These are phyloP conservation scores for Ceratocystis huliohia DNA, from an alignment of 2,329 filamentous ascomycete genomes.

Conservation along the genomic window DNA sequence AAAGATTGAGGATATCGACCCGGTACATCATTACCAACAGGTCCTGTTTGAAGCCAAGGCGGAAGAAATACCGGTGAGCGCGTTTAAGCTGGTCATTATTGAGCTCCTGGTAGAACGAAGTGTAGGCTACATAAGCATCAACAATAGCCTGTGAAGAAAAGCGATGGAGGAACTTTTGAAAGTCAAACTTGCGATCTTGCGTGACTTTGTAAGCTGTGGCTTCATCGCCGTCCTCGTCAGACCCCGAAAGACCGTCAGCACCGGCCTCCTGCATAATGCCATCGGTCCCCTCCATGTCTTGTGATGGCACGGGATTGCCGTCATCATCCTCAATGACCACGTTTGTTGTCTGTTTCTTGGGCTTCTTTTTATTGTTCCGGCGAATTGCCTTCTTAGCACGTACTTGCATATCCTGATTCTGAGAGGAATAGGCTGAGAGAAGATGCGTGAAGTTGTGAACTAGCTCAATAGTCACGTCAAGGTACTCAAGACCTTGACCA, in stretches of 20 bases:
- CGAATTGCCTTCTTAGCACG: slow-evolving; percentile 64
- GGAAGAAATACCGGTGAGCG: slow-evolving; percentile 85
- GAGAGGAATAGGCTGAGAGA: slow-evolving; percentile 84
- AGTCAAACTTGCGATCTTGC: slow-evolving; percentile 87
- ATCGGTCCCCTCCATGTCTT: slow-evolving; percentile 4
- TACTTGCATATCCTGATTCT: slow-evolving; percentile 87
- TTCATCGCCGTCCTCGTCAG: slow-evolving; percentile 49
- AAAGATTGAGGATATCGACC: slow-evolving; percentile 76
- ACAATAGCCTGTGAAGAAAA: slow-evolving; percentile 78
- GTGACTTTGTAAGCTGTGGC: slow-evolving; percentile 55
- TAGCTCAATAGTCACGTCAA: slow-evolving; percentile 84
- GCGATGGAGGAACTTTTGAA: slow-evolving; percentile 64
- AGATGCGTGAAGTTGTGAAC: slow-evolving; percentile 85
- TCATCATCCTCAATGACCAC: slow-evolving; percentile 16
- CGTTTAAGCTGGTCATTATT: slow-evolving; percentile 72
- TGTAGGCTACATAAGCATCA: slow-evolving; percentile 75
- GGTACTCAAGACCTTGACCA: slow-evolving; percentile 83
- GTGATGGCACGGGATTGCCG: slow-evolving; percentile 8
- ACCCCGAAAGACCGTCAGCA: slow-evolving; percentile 27
- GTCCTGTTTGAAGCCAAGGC: slow-evolving; percentile 88
- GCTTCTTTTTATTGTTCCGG: slow-evolving; percentile 54
- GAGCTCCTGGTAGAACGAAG: slow-evolving; percentile 69
- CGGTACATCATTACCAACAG: slow-evolving; percentile 79
- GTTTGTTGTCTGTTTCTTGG: slow-evolving; percentile 28
- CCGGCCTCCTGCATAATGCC: slow-evolving; percentile 25